A percentile compares a stretch with the other conserved stretches of the same genome.
phyloP scores from a whole-genome alignment of 2,329 filamentous ascomycete genomes.

The Ilyonectria robusta region DNA sequence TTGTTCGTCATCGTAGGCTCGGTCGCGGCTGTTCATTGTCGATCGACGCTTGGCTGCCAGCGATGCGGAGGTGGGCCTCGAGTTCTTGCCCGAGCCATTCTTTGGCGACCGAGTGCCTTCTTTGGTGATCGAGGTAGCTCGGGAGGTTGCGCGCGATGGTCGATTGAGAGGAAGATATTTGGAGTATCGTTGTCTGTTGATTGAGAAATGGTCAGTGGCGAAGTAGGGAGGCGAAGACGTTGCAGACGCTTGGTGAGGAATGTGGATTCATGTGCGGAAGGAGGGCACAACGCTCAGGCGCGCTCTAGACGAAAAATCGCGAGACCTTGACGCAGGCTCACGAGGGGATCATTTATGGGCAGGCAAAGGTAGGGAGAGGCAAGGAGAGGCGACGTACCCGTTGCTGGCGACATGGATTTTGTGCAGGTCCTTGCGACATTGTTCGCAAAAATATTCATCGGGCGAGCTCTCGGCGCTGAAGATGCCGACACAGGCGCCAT shows the following conservation, averaged over 20 bases:
- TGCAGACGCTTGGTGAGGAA: background rate
- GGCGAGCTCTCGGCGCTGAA: constrained; percentile 94
- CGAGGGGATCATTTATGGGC: background rate
- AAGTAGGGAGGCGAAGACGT: constrained; percentile 47
- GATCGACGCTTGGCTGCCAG: constrained; percentile 84
- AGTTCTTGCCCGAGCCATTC: constrained; percentile 72
- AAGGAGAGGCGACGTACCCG: constrained; percentile 75
- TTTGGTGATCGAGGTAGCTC: constrained; percentile 73
- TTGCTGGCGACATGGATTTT: constrained; percentile 84
- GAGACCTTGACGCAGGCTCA: background rate
- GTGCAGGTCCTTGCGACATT: constrained; percentile 93
- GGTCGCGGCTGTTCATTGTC: constrained; percentile 97
- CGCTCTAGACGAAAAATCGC: background rate
- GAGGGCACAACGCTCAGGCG: constrained; percentile 1
- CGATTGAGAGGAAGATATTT: constrained; percentile 74
- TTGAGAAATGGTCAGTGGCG: constrained; percentile 49
- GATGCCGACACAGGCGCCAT: constrained; percentile 97
- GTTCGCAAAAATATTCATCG: constrained; percentile 98
- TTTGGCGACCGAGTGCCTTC: constrained; percentile 70
- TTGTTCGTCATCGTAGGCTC: constrained; percentile 95
- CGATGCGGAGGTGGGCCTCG: constrained; percentile 64
- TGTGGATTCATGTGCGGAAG: constrained; percentile 13
- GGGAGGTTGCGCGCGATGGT: constrained; percentile 69
- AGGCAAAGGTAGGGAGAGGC: background rate
- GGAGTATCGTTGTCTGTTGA: constrained; percentile 73